phyloP scores from a whole-genome alignment of 305 asterid species.

The Euphrasia arctica region DNA sequence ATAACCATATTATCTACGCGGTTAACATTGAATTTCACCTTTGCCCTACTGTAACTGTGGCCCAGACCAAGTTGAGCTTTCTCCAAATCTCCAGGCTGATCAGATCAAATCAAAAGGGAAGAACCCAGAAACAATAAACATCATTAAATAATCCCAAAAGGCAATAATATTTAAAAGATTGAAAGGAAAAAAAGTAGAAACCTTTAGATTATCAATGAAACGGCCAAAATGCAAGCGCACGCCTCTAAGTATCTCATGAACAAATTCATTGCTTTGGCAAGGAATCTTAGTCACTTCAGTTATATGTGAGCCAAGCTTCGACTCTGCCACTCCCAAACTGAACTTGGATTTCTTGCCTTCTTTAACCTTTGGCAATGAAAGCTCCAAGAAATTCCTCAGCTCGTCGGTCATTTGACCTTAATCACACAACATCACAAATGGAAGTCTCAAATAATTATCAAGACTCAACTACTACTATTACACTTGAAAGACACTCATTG shows the following conservation, averaged over 20 bases:
- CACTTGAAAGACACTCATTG: not conserved
- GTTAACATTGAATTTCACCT: constrained; percentile 91
- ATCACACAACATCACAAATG: constrained; percentile 23
- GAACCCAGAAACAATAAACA: constrained; percentile 8
- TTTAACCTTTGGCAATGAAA: constrained; percentile 71
- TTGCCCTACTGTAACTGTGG: constrained; percentile 93
- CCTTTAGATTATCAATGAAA: constrained; percentile 75
- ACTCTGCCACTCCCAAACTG: constrained; percentile 78
- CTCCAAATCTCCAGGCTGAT: constrained; percentile 83
- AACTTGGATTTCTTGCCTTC: constrained; percentile 82
- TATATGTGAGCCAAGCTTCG: constrained; percentile 87
- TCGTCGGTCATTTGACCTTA: constrained; percentile 92
- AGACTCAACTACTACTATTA: not conserved
- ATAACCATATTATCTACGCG: constrained; percentile 97
- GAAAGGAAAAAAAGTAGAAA: constrained; percentile 19
- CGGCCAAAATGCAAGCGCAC: constrained; percentile 70
- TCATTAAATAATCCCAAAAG: constrained; percentile 1
- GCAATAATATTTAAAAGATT: not conserved
- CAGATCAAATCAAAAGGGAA: constrained; percentile 24
- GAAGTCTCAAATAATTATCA: not conserved
- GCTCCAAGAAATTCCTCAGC: constrained; percentile 78
- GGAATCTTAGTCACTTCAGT: constrained; percentile 80
- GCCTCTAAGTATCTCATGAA: constrained; percentile 91
- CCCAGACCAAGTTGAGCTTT: constrained; percentile 93
- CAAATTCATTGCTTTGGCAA: constrained; percentile 78